Percentiles rank a stretch among this genome's conserved stretches.
Evolutionary conservation across 345 rosid genomes (phyloP).

Genomic region (Murraya paniculata): DNA sequence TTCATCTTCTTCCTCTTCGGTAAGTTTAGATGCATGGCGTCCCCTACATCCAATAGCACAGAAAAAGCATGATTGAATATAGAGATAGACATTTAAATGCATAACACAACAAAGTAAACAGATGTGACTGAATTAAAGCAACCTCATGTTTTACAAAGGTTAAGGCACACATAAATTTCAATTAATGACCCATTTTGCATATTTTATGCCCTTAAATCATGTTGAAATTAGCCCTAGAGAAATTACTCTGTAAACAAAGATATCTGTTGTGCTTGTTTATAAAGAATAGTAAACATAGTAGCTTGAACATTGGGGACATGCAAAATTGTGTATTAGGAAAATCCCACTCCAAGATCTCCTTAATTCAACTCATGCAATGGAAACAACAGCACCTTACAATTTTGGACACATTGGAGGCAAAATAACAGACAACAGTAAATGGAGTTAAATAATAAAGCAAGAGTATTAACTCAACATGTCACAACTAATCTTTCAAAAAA

Average conservation of each 20-base stretch:
- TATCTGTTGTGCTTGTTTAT: neutral
- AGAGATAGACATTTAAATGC: neutral
- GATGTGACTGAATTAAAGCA: neutral
- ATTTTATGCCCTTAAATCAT: neutral
- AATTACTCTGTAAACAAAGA: neutral
- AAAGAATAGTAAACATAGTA: neutral
- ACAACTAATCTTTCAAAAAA: too few relatives aligned
- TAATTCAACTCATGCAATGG: neutral
- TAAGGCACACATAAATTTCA: neutral
- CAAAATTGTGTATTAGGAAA: neutral
- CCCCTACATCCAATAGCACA: constrained; percentile 51
- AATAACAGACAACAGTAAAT: neutral
- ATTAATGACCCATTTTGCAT: neutral
- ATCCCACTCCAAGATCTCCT: neutral
- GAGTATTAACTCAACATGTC: neutral
- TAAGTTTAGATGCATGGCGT: constrained; percentile 93
- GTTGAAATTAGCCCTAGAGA: neutral
- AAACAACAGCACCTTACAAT: neutral
- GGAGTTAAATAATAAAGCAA: neutral
- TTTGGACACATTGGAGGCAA: neutral
- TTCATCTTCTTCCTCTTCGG: constrained; percentile 99
- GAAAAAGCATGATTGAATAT: neutral
- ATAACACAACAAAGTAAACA: neutral
- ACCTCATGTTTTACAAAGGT: neutral
- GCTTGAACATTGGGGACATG: neutral